Evolutionary conservation across 1,139 yeast genomes (phyloP), one percentile per base, ranked within the genome.

Genomic region (Zygosaccharomyces sapae): DNA sequence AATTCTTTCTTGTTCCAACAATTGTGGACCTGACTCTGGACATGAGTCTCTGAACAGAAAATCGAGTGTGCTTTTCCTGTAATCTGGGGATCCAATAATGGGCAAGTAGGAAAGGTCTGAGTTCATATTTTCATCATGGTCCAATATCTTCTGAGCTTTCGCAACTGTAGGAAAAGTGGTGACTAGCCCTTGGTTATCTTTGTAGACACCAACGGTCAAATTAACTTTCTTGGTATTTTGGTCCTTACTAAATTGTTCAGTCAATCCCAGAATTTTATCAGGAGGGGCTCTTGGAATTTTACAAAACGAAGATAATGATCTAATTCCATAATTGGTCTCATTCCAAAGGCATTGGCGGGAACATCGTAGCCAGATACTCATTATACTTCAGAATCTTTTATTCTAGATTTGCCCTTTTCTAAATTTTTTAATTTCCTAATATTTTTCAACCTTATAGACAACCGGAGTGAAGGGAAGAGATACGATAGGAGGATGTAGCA

Each of bases 161-260:
- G 72, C 77, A 10, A 90, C 95, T 4, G 92, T 82, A 3, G 96
- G 95, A 46, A 90, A 76, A 38, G 90, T 82, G 83, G 94, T 86
- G 22, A 97, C 96, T 65, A 81, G 77, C 38, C 97, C 97, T 44
- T 69, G 58, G 57, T 81, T 77, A 66, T 88, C 96, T 66, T 96
- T 79, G 70, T 90, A 90, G 33, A 97, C 96, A 45, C 97, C 97
- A 46, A 90, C 90, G 19, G 95, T 92, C 59, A 88, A 73, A 62
- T 88, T 92, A 55, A 90, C 88, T 73, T 90, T 92, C 51, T 77
- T 74, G 4, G 77, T 63, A 54, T 83, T 73, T 4, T 71, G 33
- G 62, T 83, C 90, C 13, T 70, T 68, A 51, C 68, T 71, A 68
- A 71, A 83, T 50, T 80, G 76, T 54, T 79, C 83, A 30, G 82